Base-by-base conservation (phyloP, 257 asterid genomes). In the Solanum okadae region DNA sequence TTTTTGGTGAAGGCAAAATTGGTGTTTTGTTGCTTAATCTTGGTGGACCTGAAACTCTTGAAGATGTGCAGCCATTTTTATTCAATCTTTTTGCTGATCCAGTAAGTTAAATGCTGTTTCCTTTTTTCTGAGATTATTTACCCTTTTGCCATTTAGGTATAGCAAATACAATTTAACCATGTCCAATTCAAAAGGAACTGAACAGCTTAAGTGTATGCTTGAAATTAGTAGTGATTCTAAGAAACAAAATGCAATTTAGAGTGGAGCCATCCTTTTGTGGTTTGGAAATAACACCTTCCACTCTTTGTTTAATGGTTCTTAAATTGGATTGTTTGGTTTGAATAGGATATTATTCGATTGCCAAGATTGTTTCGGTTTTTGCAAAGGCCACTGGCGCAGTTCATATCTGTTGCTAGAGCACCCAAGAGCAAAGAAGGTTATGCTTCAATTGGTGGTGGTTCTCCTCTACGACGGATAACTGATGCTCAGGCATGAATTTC, bases 381-480 rank as follows among this genome's bases (percentile, higher is more conserved):
- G 86, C 99, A 97, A 88, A 97, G 92, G 94, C 99, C 99, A 44
- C 88, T 97, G 92, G 99, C 99, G 65, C 95, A 97, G 84, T 97
- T 97, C 92, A 93, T 97, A 88, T 97, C 99, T 76, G 96, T 94
- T 88, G 98, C 88, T 67, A 94, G 99, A 97, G 94, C 99, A 20
- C 96, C 98, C 23, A 97, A 97, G 95, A 97, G 99, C 93, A 96
- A 92, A 92, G 98, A 97, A 91, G 99, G 99, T 67, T 97, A 96
- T 93, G 99, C 99, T 90, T 93, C 99, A 88, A 97, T 97, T 83
- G 99, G 99, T 85, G 98, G 99, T 84, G 99, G 99, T 87, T 97
- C 99, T 91, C 98, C 99, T 88, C 96, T 97, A 87, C 98, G 99
- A 46, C 98, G 97, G 72, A 97, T 97, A 86, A 97, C 99, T 78